Base-by-base conservation (phyloP, 257 asterid genomes). In the Apocynum venetum region DNA sequence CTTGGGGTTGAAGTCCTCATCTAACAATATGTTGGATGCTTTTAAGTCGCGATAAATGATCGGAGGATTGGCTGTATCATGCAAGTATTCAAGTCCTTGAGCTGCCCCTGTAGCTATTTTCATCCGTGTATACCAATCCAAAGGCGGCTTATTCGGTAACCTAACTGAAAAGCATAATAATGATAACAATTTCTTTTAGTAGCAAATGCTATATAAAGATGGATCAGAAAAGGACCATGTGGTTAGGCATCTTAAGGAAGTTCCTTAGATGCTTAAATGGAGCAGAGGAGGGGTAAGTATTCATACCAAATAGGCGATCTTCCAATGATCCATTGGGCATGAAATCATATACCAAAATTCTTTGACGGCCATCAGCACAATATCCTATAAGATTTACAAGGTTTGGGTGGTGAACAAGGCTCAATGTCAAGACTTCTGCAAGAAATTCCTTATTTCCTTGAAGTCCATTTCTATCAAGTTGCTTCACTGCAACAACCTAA, bases 301-400 rank as follows among this genome's bases (percentile, higher is more conserved):
- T 71, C 79, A 31, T 85, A 91, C 97, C 93, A 4, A 89, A 85
- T 52, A 94, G 90, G 71, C 90, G 97, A 69, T 91, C 88, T 82
- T 89, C 93, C 72, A 94, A 86, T 47, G 97, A 88, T 79, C 98
- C 97, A 41, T 86, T 85, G 9, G 64, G 80, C 92, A 92, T 84
- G 77, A 80, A 94, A 51, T 94, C 95, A 6, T 88, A 91, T 0
- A 92, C 97, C 57, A 94, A 77, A 46, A 94, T 91, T 80, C 97
- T 88, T 77, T 92, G 98, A 43, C 82, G 90, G 40, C 98, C 98
- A 84, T 94, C 97, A 12, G 96, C 96, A 69, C 98, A 94, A 68
- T 94, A 91, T 14, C 97, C 97, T 13, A 91, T 87, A 61, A 94
- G 83, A 80, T 82, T 88, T 75, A 94, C 97, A 3, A 94, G 92